Evolutionary conservation across 768 basidiomycete genomes (phyloP), one percentile per base, ranked within the genome.

Genomic region (Tricholoma sp.): DNA sequence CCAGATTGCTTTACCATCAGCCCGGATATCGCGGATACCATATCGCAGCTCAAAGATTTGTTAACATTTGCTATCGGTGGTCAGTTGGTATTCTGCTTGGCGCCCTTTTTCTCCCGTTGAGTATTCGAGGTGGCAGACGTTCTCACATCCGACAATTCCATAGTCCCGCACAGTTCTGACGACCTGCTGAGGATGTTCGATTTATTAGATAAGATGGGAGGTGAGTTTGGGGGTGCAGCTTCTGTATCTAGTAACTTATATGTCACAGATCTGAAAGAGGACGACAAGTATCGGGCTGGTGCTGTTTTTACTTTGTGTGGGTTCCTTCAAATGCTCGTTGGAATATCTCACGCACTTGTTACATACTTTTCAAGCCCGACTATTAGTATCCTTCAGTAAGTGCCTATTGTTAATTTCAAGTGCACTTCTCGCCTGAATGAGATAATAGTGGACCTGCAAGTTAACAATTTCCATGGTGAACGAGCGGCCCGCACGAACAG

Each of bases 381-480:
- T n/a, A n/a, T n/a, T n/a, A n/a, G n/a, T n/a, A n/a, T n/a, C n/a
- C n/a, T n/a, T n/a, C n/a, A 21, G 55, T 56, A 16, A 18, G 27
- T 21, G 16, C 34, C 29, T 8, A 34, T 46, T 47, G n/a, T 45
- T 6, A 14, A 14, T 35, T n/a, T 27, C 24, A 27, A 9, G 19
- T 2, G 4, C 27, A 16, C 14, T 27, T 27, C 11, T 49, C 2
- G 12, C 29, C 27, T 29, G 8, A 49, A 12, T 29, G 4, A 27
- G 24, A 22, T 3, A 31, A 10, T 27, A 56, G 55, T 14, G 0
- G 55, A 56, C 24, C 55, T 47, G 9, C 24, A 34, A 16, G 49
- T 56, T 18, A 18, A 32, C 6, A 56, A 56, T 50, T 24, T 56
- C 4, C 18, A 56, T 6, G 55, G 55, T 5, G 46, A 56, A 24